Conservation (phyloP, 169 alveolate genomes). For the Babesia divergens region DNA sequence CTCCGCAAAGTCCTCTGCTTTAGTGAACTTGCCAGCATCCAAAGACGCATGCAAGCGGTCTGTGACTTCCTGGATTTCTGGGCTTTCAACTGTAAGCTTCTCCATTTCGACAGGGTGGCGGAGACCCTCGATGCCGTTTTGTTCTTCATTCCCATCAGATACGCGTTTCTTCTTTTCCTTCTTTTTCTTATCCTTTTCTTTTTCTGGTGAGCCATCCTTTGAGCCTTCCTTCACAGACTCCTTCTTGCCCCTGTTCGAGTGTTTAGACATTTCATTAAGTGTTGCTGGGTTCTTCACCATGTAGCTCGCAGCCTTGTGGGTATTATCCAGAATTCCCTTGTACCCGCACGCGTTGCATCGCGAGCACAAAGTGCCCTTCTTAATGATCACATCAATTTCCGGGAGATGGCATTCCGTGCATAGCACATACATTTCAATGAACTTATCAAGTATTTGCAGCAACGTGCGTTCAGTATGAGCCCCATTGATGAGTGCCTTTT, state of each 20-base stretch:
- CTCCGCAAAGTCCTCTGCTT: slow-evolving; percentile 77
- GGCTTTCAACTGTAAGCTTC: slow-evolving; percentile 70
- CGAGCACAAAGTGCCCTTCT: slow-evolving; percentile 83
- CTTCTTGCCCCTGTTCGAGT: slow-evolving; percentile 20
- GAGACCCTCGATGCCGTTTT: slow-evolving; percentile 32
- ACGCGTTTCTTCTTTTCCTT: slow-evolving; percentile 44
- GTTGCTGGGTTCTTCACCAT: slow-evolving; percentile 90
- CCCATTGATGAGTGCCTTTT: slow-evolving; percentile 94
- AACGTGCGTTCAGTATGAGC: slow-evolving; percentile 89
- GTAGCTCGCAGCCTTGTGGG: slow-evolving; percentile 94
- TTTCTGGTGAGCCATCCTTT: slow-evolving; percentile 29
- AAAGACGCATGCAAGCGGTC: slow-evolving; percentile 74
- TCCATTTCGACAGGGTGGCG: slow-evolving; percentile 53
- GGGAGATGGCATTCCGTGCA: slow-evolving; percentile 98
- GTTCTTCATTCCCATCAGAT: background rate
- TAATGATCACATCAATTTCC: slow-evolving; percentile 91
- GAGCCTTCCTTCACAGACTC: slow-evolving; percentile 2
- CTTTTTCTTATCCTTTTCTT: slow-evolving; percentile 42
- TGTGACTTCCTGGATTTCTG: slow-evolving; percentile 78
- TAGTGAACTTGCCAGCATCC: slow-evolving; percentile 58
- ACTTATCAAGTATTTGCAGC: slow-evolving; percentile 91
- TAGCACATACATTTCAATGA: slow-evolving; percentile 95
- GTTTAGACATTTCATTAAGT: slow-evolving; percentile 37
- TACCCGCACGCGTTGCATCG: slow-evolving; percentile 98
- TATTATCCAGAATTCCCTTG: slow-evolving; percentile 88